Conservation (phyloP, 257 asterid genomes). For the Jaltomata sinuosa region DNA sequence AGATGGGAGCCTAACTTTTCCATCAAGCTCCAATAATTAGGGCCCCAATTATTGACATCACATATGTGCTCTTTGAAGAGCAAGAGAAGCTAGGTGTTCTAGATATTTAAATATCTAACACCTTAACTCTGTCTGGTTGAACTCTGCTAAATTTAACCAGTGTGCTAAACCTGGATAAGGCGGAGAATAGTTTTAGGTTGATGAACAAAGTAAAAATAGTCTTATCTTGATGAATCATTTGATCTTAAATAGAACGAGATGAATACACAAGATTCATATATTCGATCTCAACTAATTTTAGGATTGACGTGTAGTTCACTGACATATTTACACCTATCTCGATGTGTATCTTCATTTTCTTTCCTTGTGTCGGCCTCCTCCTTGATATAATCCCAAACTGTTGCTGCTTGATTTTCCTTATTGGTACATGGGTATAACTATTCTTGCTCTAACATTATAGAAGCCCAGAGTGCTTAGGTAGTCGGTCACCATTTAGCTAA, state of each 20-base stretch:
- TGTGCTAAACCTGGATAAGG: too few species aligned
- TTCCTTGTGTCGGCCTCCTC: too few species aligned
- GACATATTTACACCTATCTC: not conserved
- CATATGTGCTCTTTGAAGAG: not conserved
- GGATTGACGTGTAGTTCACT: not conserved
- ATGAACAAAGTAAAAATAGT: not conserved
- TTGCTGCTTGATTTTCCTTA: not conserved
- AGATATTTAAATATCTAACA: not conserved
- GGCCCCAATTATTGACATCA: not conserved
- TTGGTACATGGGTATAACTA: not conserved
- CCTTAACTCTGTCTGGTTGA: not conserved
- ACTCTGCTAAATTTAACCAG: not conserved
- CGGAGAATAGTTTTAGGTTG: not conserved
- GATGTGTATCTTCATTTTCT: not conserved
- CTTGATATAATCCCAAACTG: too few species aligned
- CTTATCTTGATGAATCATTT: not conserved
- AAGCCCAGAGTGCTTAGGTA: not conserved
- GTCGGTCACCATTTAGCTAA: not conserved
- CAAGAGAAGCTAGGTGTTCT: not conserved
- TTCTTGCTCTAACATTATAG: not conserved
- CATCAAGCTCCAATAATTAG: not conserved
- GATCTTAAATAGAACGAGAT: not conserved
- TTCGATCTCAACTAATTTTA: not conserved
- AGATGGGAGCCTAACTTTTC: not conserved
- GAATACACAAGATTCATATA: not conserved